Evolutionary conservation across 192 early-diverging fungal genomes (phyloP).

Genomic region (Podochytrium sp.): DNA sequence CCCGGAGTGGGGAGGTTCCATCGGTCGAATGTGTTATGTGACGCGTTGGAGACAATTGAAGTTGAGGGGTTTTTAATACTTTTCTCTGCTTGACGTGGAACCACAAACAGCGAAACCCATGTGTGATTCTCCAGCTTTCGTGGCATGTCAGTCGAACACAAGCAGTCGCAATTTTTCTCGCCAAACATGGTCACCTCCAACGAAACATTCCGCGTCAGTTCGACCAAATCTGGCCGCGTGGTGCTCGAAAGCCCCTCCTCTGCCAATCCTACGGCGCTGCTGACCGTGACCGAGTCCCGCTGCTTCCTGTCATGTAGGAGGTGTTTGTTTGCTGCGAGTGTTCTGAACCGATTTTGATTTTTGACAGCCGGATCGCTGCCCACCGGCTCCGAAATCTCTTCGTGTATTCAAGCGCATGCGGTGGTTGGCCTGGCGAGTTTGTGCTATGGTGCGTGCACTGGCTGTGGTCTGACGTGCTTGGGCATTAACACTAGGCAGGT

Average conservation of each 20-base stretch:
- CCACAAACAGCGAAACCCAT: too few relatives aligned
- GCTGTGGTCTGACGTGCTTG: neutral
- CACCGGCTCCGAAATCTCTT: neutral
- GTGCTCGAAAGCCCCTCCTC: neutral
- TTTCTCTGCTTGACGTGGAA: too few relatives aligned
- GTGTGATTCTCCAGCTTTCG: too few relatives aligned
- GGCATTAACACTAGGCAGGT: conserved; percentile 19
- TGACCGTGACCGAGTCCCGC: neutral
- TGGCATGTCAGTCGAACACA: too few relatives aligned
- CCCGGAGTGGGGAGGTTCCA: too few relatives aligned
- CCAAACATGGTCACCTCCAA: conserved; percentile 1
- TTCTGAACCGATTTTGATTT: neutral
- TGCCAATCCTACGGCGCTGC: neutral
- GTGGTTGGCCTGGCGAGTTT: conserved; percentile 50
- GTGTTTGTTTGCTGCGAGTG: neutral
- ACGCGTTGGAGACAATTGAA: too few relatives aligned
- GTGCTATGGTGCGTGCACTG: conserved; percentile 35
- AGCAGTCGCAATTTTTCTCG: too few relatives aligned
- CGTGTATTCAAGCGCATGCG: conserved; percentile 40
- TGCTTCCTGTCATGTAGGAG: neutral
- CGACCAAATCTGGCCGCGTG: conserved; percentile 9
- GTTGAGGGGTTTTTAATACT: too few relatives aligned
- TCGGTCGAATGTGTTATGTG: too few relatives aligned
- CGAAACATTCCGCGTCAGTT: conserved; percentile 4
- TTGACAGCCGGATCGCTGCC: neutral